Evolutionary conservation across 148 eudicot genomes (phyloP), one percentile per base, ranked within the genome.

Genomic region (Arctostaphylos glauca): DNA sequence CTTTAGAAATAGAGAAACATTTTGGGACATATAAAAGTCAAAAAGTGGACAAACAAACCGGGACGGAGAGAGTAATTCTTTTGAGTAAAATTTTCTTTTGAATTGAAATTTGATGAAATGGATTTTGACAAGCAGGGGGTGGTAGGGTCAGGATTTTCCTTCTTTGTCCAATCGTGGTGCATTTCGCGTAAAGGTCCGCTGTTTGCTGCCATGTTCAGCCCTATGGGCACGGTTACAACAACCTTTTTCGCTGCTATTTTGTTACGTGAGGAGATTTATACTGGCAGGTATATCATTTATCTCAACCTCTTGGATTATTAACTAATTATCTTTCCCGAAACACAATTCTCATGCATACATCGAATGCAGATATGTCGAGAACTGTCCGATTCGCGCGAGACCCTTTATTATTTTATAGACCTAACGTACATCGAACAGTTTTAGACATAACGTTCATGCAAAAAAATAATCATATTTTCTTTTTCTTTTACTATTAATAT

Each of bases 111-210:
- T 55, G 68, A 31, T 55, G 68, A 31, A 4, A 58, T 77, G 2
- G 58, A 15, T 23, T n/a, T 38, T 50, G 0, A 68, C 84, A 85
- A 84, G 53, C 78, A 92, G 94, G 93, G 92, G 71, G 79, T 92
- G 23, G 13, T 88, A 56, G 92, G 89, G 38, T 91, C 95, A 0
- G 98, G 86, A 47, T 62, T 91, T 10, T 86, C 91, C 38, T 88
- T 92, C 85, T 89, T 92, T 68, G 91, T 84, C 55, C 97, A 93
- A 89, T 88, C 98, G 0, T 95, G 98, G 98, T 90, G 94, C 83
- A 85, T 95, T 48, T 84, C 93, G 3, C 85, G 53, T 3, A 90
- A 88, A 82, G 98, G 98, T 3, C 95, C 98, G 19, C 88, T 95
- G 0, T 93, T 88, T 77, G 86, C 94, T 2, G 97, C 98, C 2